phyloP scores from a whole-genome alignment of 2,329 filamentous ascomycete genomes.

The Colletotrichum sp. region DNA sequence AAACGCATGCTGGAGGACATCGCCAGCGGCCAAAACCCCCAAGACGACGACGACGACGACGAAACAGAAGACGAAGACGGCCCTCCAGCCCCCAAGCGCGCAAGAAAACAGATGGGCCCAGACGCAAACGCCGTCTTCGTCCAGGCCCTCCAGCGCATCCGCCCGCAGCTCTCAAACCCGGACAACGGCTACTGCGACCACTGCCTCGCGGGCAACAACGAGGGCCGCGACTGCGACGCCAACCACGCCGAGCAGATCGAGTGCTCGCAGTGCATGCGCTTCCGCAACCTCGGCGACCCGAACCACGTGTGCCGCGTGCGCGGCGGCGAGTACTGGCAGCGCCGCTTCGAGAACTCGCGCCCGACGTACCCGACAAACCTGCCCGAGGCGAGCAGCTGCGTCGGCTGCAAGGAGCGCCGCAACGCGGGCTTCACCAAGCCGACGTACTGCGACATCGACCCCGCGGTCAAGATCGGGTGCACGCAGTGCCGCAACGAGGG shows the following conservation, averaged over 20 bases:
- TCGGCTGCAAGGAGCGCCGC: not conserved
- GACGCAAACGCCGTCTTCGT: not conserved
- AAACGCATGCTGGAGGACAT: not conserved
- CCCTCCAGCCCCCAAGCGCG: not conserved
- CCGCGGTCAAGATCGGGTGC: conserved; percentile 12
- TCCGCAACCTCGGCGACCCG: conserved; percentile 9
- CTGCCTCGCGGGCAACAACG: not conserved
- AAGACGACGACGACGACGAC: not conserved
- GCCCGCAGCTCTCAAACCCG: not conserved
- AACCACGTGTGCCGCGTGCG: conserved; percentile 8
- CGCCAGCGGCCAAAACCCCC: not conserved
- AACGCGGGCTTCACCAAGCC: not conserved
- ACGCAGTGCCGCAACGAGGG: not conserved
- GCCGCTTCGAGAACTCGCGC: conserved; percentile 14
- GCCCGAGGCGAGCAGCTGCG: not conserved
- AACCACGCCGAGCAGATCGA: conserved; percentile 15
- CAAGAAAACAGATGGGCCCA: not conserved
- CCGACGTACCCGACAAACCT: not conserved
- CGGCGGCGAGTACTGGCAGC: conserved; percentile 9
- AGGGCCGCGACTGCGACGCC: conserved; percentile 1
- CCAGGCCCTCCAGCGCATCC: not conserved
- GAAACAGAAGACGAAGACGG: not conserved
- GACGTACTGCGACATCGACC: conserved; percentile 14
- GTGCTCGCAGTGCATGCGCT: conserved; percentile 14
- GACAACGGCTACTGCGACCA: not conserved